A percentile compares a stretch with the other conserved stretches of the same genome.
These are phyloP conservation scores for Hansfordia pulvinata DNA, from an alignment of 2,329 filamentous ascomycete species.

Conservation along the genomic window DNA sequence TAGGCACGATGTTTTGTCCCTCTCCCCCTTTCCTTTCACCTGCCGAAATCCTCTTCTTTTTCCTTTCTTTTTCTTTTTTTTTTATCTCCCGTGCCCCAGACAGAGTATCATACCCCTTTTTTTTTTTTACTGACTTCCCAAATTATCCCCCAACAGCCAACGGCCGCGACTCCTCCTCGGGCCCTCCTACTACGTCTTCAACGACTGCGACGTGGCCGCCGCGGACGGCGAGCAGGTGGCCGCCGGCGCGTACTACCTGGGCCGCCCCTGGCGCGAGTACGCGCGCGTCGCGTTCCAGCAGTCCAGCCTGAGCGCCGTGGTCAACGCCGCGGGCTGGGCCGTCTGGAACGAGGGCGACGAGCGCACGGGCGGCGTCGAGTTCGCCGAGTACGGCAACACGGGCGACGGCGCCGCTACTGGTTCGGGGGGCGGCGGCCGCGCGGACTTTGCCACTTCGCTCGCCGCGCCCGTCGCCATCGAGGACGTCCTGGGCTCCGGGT, in stretches of 20 bases:
- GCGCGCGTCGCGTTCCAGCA: conserved; percentile 34
- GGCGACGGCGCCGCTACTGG: conserved; percentile 39
- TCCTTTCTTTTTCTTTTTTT: no score
- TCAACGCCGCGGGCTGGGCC: conserved; percentile 46
- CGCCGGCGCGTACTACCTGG: conserved; percentile 28
- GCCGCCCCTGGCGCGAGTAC: conserved; percentile 31
- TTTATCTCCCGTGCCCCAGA: no score
- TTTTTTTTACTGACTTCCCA: not conserved
- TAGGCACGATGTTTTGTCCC: no score
- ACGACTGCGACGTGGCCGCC: conserved; percentile 26
- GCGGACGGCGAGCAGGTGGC: conserved; percentile 21
- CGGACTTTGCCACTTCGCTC: conserved; percentile 24
- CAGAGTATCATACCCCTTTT: no score
- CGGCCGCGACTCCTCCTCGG: conserved; percentile 21
- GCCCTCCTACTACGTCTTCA: conserved; percentile 31
- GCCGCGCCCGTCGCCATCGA: conserved; percentile 18
- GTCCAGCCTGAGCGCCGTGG: conserved; percentile 35
- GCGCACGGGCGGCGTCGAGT: conserved; percentile 37
- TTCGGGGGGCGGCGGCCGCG: conserved; percentile 41
- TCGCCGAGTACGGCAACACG: conserved; percentile 45
- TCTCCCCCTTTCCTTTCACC: no score
- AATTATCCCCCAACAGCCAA: conserved; percentile 18
- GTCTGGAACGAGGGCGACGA: conserved; percentile 37
- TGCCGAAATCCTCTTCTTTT: no score
- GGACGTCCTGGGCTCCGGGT: conserved; percentile 11